A percentile compares a stretch with the other conserved stretches of the same genome.
Conservation (phyloP, 1,139 yeast genomes). For the Groenewaldozyma auringiensis region DNA sequence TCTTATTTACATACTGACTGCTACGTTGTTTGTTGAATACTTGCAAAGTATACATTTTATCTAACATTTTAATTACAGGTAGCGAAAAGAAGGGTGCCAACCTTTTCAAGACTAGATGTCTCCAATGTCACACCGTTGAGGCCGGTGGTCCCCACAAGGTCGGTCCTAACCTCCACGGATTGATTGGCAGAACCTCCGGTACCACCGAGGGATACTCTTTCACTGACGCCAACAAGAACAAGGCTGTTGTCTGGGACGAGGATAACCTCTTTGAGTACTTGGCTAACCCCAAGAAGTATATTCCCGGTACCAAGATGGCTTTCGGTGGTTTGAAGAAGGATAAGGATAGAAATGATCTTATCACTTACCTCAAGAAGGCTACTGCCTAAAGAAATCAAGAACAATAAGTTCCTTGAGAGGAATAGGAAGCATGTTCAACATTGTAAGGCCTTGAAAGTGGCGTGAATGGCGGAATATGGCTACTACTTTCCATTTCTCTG, state of each 20-base stretch:
- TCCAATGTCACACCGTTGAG: conserved; percentile 98
- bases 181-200: conserved; percentile 89
- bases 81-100: conserved; percentile 97
- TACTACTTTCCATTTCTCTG: neutral
- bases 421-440: too few relatives aligned
- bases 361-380: conserved; percentile 81
- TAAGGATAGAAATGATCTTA: conserved; percentile 95
- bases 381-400: conserved; percentile 32
- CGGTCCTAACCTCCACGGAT: conserved; percentile 97
- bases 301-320: conserved; percentile 99
- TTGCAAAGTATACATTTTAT: neutral
- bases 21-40: too few relatives aligned
- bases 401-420: too few relatives aligned
- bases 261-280: conserved; percentile 91
- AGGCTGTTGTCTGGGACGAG: conserved; percentile 82
- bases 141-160: conserved; percentile 97
- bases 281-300: conserved; percentile 99
- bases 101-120: conserved; percentile 96
- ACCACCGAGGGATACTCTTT: conserved; percentile 86
- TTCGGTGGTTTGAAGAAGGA: conserved; percentile 99
- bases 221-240: conserved; percentile 97
- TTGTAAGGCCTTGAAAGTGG: too few relatives aligned
- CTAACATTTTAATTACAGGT: conserved; percentile 35
- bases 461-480: too few relatives aligned
- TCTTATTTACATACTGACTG: too few relatives aligned